Base-by-base conservation (phyloP, 2,329 filamentous ascomycete species). In the Trichoderma sp. region DNA sequence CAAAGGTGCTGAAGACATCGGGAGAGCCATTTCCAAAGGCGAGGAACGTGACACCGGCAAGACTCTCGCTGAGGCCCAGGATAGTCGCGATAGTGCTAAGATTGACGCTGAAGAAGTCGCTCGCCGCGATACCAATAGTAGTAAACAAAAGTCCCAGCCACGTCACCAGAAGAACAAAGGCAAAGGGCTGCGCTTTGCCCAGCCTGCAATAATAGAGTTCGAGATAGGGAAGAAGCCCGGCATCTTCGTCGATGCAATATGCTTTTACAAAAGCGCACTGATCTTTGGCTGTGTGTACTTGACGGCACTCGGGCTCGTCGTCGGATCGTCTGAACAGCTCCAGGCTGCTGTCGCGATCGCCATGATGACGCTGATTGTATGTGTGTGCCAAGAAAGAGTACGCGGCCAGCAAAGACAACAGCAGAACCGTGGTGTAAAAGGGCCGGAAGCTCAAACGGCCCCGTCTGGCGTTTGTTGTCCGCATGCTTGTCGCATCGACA, bases 91-190 rank as follows among this genome's bases (percentile, higher is more conserved):
- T 97, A 14, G 97, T 98, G 84, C 94, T 97, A 41, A 99, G 89
- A 82, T 99, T 98, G 85, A 98, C 91, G 85, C 95, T 98, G 85
- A 99, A 97, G 87, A 99, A 99, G 85, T 99, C 97, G 84, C 95
- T 98, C 27, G 97, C 97, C 16, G 97, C 97, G 78, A 99, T 98
- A 76, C 97, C 97, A 78, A 99, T 98, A 16, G 97, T 98, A 79
- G 94, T 96, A 85, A 99, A 99, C 8, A 99, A 91, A 73, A 98
- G 86, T 50, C 91, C 93, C 7, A 98, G 90, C 97, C 97, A 99
- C 76, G 92, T 80, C 18, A 94, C 89, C 63, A 99, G 87, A 59
- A 97, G 86, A 27, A 87, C 82, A 81, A 99, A 97, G n/a, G 94
- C 95, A 63, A 97, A 78, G 1, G 93, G 92, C 81, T 94, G 92